These are phyloP conservation scores for Penicillium herquei DNA, from an alignment of 495 filamentous ascomycete species.

Conservation along the genomic window DNA sequence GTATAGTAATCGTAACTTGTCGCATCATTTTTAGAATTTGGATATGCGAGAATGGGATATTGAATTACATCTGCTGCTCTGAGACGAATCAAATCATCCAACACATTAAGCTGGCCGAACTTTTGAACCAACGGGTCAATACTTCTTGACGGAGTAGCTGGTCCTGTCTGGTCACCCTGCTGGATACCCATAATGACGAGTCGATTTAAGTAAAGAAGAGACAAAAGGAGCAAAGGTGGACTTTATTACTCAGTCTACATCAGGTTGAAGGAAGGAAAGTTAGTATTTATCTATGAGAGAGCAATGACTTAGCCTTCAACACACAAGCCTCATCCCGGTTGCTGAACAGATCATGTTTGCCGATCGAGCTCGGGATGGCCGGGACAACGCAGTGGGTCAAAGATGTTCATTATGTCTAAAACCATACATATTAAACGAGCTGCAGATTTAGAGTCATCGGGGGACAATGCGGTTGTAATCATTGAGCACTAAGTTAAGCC, in stretches of 20 bases:
- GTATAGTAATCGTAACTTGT: slow-evolving; percentile 52
- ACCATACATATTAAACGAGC: too few species aligned
- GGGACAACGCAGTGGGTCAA: not conserved
- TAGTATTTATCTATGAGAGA: not conserved
- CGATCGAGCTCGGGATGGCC: slow-evolving; percentile 22
- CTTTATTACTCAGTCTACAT: too few species aligned
- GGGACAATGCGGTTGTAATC: too few species aligned
- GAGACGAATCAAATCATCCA: slow-evolving; percentile 51
- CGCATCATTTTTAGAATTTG: slow-evolving; percentile 31
- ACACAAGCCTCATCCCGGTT: not conserved
- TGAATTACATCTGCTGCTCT: slow-evolving; percentile 50
- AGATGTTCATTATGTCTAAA: too few species aligned
- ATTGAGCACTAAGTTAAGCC: too few species aligned
- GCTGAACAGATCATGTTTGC: not conserved
- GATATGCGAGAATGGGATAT: slow-evolving; percentile 52
- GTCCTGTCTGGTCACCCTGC: slow-evolving; percentile 13
- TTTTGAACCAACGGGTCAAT: slow-evolving; percentile 23
- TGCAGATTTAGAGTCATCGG: too few species aligned
- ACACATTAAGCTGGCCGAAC: slow-evolving; percentile 37
- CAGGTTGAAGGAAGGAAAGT: not conserved
- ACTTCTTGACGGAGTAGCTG: slow-evolving; percentile 8
- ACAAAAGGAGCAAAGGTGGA: too few species aligned
- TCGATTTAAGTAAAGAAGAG: not conserved
- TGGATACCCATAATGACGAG: slow-evolving; percentile 30
- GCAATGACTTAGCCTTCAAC: not conserved